These are phyloP conservation scores for Rhizopogon vulgaris DNA, from an alignment of 768 basidiomycete species.

Conservation along the genomic window DNA sequence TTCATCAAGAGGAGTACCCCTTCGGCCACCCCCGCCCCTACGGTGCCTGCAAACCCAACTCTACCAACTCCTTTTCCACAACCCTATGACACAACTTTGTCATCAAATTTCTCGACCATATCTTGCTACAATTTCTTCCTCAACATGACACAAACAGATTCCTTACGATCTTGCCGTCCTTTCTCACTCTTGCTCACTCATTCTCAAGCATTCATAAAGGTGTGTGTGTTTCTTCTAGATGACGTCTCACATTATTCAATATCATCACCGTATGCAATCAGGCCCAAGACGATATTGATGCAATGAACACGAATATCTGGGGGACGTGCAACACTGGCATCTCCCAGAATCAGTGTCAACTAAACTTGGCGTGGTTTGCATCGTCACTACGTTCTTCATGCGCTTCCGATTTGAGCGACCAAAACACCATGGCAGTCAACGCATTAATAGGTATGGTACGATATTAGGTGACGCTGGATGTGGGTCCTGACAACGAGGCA, in stretches of 20 bases:
- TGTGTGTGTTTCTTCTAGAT: slow-evolving; percentile 36
- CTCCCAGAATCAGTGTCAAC: slow-evolving; percentile 43
- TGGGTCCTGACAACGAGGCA: neutral
- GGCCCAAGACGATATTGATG: slow-evolving; percentile 58
- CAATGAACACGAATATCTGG: slow-evolving; percentile 67
- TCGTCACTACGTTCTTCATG: slow-evolving; percentile 44
- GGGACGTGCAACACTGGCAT: slow-evolving; percentile 69
- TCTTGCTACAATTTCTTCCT: slow-evolving; percentile 66
- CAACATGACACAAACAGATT: slow-evolving; percentile 58
- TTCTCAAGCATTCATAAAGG: slow-evolving; percentile 50
- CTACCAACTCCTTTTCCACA: slow-evolving; percentile 78
- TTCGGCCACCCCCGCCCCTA: slow-evolving; percentile 14
- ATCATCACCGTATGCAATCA: slow-evolving; percentile 25
- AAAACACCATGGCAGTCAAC: slow-evolving; percentile 45
- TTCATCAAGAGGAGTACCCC: slow-evolving; percentile 7
- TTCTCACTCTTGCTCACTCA: slow-evolving; percentile 59
- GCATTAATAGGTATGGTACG: slow-evolving; percentile 48
- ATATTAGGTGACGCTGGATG: neutral
- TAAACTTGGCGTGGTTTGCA: slow-evolving; percentile 65
- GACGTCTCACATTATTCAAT: neutral
- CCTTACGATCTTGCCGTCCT: slow-evolving; percentile 72
- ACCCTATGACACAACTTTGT: slow-evolving; percentile 58
- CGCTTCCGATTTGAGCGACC: slow-evolving; percentile 43
- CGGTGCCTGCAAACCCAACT: slow-evolving; percentile 30
- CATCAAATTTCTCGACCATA: slow-evolving; percentile 58